Evolutionary conservation across 495 filamentous ascomycete species (phyloP), one percentile per base, ranked within the genome.

Genomic region (Xylaria longipes): DNA sequence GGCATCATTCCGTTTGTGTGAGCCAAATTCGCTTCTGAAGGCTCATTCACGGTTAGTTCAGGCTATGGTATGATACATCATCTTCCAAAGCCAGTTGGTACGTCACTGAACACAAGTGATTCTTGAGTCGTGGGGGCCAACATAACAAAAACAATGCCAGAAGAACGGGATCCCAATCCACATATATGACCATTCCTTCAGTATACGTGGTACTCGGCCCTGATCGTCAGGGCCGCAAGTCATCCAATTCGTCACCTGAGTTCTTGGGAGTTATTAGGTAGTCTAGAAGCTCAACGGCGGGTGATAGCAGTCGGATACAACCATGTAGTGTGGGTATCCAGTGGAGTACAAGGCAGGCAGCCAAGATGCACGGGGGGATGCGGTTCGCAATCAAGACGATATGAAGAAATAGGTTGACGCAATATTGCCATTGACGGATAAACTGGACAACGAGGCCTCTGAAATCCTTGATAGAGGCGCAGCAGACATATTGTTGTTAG

Each of bases 391-490:
- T 64, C 56, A 52, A 56, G 58, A 56, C 58, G n/a, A 70, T 70
- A 64, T 64, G 68, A 64, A 56, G 65, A 67, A 43, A 70, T 39
- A 64, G 4, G 46, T 54, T 37, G 35, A 54, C 41, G 58, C 60
- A 33, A 63, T 22, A 54, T 70, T 70, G 45, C 69, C 62, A 71
- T 41, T 48, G 69, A 71, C 48, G 69, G 69, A 66, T 65, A 71
- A 71, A 71, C 69, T 65, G 62, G 35, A 58, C 31, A 43, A 46
- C 25, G 58, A 70, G 58, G 58, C 27, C 60, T 50, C 45, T 43
- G 58, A 29, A 37, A 64, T 41, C 68, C 35, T 64, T 22, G 45
- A 43, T 45, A 64, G 68, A 50, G 58, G 58, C 58, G 58, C 46
- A 56, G 68, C 57, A 63, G 31, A 52, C 29, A 25, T 64, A 64